Conservation (phyloP, 495 filamentous ascomycete species). For the Xylaria intraflava region DNA sequence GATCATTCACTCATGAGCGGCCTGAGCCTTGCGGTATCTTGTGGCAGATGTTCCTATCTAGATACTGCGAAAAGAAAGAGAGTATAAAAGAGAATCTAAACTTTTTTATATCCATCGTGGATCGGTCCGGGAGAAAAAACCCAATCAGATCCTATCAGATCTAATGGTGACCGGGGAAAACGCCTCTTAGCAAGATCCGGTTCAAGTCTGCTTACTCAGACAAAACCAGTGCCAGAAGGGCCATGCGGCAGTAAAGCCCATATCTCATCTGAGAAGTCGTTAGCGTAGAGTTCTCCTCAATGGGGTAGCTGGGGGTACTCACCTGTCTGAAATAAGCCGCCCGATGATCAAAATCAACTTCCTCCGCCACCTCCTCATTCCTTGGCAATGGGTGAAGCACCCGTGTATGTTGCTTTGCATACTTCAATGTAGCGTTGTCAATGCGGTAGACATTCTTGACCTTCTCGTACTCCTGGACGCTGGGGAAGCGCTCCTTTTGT, state of each 20-base stretch:
- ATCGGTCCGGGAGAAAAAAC: background rate
- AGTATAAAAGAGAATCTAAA: background rate
- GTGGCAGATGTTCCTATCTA: conserved; percentile 26
- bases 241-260: conserved; percentile 96
- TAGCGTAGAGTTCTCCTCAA: conserved; percentile 32
- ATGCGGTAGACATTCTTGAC: conserved; percentile 84
- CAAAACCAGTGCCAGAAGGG: conserved; percentile 87
- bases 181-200: background rate
- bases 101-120: background rate
- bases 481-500: conserved; percentile 89
- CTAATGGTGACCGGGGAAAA: background rate
- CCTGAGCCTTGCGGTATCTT: conserved; percentile 25
- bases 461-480: conserved; percentile 69
- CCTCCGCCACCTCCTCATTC: conserved; percentile 85
- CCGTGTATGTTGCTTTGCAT: conserved; percentile 84
- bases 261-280: conserved; percentile 78
- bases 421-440: conserved; percentile 82
- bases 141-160: background rate
- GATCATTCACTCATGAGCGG: conserved; percentile 28
- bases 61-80: conserved; percentile 1
- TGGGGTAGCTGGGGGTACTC: conserved; percentile 31
- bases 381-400: conserved; percentile 94
- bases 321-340: conserved; percentile 99
- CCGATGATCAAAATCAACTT: conserved; percentile 94
- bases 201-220: conserved; percentile 31